A percentile compares a stretch with the other conserved stretches of the same genome.
Evolutionary conservation across 192 early-diverging fungal genomes (phyloP).

Genomic region (Umbelopsis sp.): DNA sequence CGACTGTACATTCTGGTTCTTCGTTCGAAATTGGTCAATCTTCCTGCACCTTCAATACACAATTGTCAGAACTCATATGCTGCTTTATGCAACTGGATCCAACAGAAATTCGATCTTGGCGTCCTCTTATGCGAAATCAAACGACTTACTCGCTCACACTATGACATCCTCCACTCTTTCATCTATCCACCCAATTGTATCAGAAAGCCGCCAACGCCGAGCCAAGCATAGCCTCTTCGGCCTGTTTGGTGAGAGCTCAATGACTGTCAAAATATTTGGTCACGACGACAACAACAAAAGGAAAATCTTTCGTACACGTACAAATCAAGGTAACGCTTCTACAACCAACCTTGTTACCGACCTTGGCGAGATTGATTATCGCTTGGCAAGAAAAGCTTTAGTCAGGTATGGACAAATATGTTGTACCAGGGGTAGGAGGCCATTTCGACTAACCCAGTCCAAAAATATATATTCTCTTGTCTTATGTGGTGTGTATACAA

Average conservation of each 20-base stretch:
- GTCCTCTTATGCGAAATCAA: background rate
- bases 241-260: slow-evolving; percentile 9
- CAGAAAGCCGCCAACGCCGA: background rate
- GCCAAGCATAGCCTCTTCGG: background rate
- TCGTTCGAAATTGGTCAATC: background rate
- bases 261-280: slow-evolving; percentile 18
- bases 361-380: background rate
- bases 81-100: background rate
- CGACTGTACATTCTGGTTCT: no score
- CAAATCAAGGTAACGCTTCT: background rate
- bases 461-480: background rate
- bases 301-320: slow-evolving; percentile 1
- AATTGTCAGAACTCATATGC: background rate
- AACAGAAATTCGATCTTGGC: background rate
- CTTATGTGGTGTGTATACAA: background rate
- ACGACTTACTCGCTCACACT: background rate
- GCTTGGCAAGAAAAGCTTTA: slow-evolving; percentile 4
- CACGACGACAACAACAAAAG: background rate
- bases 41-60: background rate
- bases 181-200: background rate
- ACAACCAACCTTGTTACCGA: background rate
- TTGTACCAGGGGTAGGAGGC: background rate
- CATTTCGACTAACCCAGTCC: slow-evolving; percentile 6
- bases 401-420: slow-evolving; percentile 16
- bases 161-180: slow-evolving; percentile 13